These are phyloP conservation scores for Rhododendron ferrugineum DNA, from an alignment of 148 eudicot genomes.

Conservation along the genomic window DNA sequence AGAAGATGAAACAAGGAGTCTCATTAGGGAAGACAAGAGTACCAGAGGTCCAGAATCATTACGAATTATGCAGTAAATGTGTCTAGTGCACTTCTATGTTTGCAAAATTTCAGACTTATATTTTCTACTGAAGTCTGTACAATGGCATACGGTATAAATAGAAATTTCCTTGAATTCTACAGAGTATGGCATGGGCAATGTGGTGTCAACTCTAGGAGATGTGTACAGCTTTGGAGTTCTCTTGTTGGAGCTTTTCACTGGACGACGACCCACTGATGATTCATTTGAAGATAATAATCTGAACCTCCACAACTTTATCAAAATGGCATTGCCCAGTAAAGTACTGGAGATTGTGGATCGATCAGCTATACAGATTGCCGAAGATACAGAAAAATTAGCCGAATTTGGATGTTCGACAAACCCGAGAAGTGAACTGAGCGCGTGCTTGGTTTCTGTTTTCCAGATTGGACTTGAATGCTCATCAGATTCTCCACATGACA, in stretches of 20 bases:
- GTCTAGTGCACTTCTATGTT: neutral
- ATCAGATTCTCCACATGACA: constrained; percentile 16
- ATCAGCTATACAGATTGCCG: constrained; percentile 9
- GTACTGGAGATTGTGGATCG: constrained; percentile 18
- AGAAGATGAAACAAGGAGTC: too few species aligned
- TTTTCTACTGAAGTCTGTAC: neutral
- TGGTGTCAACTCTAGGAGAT: constrained; percentile 9
- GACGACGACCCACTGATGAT: constrained; percentile 19
- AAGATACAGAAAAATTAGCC: neutral
- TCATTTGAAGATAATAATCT: constrained; percentile 16
- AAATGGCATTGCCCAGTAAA: constrained; percentile 9
- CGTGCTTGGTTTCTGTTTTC: constrained; percentile 10
- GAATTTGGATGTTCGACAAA: neutral
- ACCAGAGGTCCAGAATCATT: too few species aligned
- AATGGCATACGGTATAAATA: neutral
- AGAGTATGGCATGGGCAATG: constrained; percentile 20
- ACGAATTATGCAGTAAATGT: neutral
- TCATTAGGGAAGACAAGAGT: too few species aligned
- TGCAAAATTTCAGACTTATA: neutral
- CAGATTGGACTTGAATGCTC: neutral
- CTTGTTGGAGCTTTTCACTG: constrained; percentile 24
- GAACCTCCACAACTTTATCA: constrained; percentile 17
- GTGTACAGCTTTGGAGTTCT: constrained; percentile 22
- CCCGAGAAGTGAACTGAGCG: constrained; percentile 3
- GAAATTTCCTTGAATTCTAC: neutral